phyloP scores from a whole-genome alignment of 257 asterid genomes.

The Fraxinus pennsylvanica region DNA sequence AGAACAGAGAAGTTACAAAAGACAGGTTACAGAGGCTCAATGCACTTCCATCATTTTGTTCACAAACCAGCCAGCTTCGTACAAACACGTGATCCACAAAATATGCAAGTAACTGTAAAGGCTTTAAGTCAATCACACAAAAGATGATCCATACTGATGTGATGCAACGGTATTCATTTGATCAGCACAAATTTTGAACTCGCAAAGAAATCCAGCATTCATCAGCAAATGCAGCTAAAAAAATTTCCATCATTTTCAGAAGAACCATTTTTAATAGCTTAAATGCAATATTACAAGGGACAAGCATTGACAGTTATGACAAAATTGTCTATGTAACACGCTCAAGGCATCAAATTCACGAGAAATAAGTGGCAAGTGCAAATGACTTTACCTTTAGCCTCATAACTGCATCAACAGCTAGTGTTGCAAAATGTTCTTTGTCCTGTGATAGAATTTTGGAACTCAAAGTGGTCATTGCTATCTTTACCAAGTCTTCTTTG shows the following conservation, averaged over 20 bases:
- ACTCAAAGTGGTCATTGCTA: constrained; percentile 92
- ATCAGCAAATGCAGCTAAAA: background rate
- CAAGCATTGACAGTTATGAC: background rate
- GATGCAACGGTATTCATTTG: background rate
- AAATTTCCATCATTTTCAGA: background rate
- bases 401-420: constrained; percentile 93
- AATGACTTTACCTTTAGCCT: constrained; percentile 62
- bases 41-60: background rate
- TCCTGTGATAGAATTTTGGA: constrained; percentile 91
- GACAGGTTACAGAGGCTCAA: background rate
- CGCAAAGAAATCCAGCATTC: background rate
- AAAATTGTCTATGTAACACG: background rate
- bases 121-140: background rate
- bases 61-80: background rate
- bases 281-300: background rate
- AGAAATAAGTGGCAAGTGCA: constrained; percentile 10
- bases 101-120: background rate
- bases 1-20: background rate
- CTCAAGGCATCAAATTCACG: background rate
- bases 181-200: background rate
- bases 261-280: background rate
- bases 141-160: background rate
- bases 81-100: background rate
- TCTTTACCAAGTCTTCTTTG: constrained; percentile 70
- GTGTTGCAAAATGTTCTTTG: constrained; percentile 79